A percentile compares a stretch with the other conserved stretches of the same genome.
Evolutionary conservation across 306 rosid species (phyloP).

Genomic region (Nissolia schottii): DNA sequence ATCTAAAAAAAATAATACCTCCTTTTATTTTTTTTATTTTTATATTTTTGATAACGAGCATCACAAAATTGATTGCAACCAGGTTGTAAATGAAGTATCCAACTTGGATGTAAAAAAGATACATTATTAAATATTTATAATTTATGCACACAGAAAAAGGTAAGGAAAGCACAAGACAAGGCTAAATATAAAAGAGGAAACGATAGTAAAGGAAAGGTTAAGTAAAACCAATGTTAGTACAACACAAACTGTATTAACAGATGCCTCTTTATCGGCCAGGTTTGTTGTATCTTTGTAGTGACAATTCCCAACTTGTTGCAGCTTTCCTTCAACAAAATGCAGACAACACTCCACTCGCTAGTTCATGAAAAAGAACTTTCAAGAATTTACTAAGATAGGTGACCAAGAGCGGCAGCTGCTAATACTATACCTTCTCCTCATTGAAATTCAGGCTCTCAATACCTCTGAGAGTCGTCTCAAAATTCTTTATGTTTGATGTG

Average conservation of each 20-base stretch:
- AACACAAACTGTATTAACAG: conserved; percentile 41
- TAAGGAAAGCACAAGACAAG: background rate
- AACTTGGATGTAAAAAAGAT: conserved; percentile 3
- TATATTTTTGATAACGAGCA: too few species aligned
- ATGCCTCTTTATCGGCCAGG: conserved; percentile 36
- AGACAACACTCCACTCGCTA: conserved; percentile 40
- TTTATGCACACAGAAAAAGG: conserved; percentile 16
- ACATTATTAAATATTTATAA: background rate
- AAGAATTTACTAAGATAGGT: conserved; percentile 32
- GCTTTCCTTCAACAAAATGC: conserved; percentile 50
- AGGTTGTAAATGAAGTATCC: background rate
- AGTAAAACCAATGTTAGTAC: conserved; percentile 28
- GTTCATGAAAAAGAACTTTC: conserved; percentile 20
- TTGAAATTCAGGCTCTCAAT: conserved; percentile 77
- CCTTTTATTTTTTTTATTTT: too few species aligned
- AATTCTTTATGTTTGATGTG: conserved; percentile 53
- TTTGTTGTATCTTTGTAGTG: conserved; percentile 38
- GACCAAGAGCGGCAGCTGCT: conserved; percentile 39
- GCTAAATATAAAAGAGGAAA: conserved; percentile 11
- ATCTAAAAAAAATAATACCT: too few species aligned
- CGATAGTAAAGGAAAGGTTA: conserved; percentile 21
- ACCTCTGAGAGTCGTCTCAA: conserved; percentile 75
- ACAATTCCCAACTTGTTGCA: conserved; percentile 38
- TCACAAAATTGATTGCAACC: too few species aligned
- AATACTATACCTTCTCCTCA: conserved; percentile 80